Evolutionary conservation across 2,329 filamentous ascomycete genomes (phyloP).

Genomic region (Berkeleyomyces rouxiae): DNA sequence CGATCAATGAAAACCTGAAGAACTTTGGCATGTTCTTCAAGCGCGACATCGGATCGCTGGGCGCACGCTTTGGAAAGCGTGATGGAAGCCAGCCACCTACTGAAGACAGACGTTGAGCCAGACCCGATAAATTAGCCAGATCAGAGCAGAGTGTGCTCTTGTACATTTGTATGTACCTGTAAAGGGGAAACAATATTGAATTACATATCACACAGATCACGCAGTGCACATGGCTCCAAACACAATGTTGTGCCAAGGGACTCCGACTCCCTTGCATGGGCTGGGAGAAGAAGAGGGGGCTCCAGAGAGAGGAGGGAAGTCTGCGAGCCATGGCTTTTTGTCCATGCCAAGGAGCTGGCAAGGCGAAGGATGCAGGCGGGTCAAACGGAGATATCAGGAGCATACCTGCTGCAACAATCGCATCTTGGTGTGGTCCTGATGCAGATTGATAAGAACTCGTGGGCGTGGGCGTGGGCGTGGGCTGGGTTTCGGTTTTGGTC

Average conservation of each 20-base stretch:
- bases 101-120: conserved; percentile 11
- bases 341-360: neutral
- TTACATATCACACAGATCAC: neutral
- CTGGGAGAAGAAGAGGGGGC: neutral
- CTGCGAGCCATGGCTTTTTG: neutral
- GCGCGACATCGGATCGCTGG: conserved; percentile 64
- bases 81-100: conserved; percentile 25
- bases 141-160: neutral
- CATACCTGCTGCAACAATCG: neutral
- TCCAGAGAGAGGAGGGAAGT: too few species aligned
- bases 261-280: neutral
- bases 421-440: neutral
- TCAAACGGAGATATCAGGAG: neutral
- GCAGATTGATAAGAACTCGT: neutral
- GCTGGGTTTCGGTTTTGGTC: too few species aligned
- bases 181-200: neutral
- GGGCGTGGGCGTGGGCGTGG: too few species aligned
- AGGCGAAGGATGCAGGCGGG: neutral
- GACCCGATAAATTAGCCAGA: neutral
- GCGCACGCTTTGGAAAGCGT: conserved; percentile 53
- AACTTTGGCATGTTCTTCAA: conserved; percentile 95
- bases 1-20: conserved; percentile 83
- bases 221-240: neutral
- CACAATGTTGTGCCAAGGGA: neutral
- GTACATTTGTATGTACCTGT: neutral